Percentiles rank a stretch among this genome's conserved stretches.
phyloP scores from a whole-genome alignment of 2,329 filamentous ascomycete genomes.

The Ophiostoma montium region DNA sequence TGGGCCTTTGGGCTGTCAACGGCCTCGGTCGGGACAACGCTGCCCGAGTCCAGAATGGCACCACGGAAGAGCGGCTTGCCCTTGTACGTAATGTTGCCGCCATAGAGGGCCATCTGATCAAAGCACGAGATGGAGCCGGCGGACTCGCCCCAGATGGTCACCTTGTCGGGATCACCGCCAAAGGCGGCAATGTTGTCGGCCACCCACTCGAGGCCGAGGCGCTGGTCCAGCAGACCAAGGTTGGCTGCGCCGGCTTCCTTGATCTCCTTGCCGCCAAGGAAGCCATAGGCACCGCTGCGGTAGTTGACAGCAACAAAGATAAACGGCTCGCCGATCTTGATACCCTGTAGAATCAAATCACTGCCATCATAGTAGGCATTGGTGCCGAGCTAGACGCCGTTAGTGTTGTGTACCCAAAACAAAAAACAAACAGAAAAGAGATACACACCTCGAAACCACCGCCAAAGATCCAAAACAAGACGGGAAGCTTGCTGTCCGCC shows the following conservation, averaged over 20 bases:
- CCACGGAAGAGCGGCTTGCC: constrained; percentile 60
- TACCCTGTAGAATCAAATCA: constrained; percentile 29
- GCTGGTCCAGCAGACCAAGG: constrained; percentile 58
- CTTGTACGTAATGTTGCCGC: constrained; percentile 58
- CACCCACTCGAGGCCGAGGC: constrained; percentile 60
- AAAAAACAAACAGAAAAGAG: too few relatives aligned
- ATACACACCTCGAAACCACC: constrained; percentile 39
- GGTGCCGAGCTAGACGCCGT: constrained; percentile 32
- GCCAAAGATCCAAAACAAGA: constrained; percentile 58
- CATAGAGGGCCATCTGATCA: constrained; percentile 60
- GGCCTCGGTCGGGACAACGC: constrained; percentile 43
- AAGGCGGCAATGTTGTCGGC: constrained; percentile 65
- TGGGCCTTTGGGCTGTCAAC: constrained; percentile 56
- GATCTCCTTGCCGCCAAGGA: constrained; percentile 55
- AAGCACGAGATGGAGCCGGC: constrained; percentile 60
- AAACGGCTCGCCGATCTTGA: constrained; percentile 45
- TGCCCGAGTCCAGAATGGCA: constrained; percentile 66
- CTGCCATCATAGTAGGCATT: constrained; percentile 38
- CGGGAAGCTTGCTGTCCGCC: constrained; percentile 43
- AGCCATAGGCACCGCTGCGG: constrained; percentile 60
- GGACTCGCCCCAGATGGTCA: constrained; percentile 68
- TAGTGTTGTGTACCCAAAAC: too few relatives aligned
- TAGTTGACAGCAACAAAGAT: constrained; percentile 70
- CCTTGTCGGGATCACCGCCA: constrained; percentile 62
- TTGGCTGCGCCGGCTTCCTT: constrained; percentile 52